These are phyloP conservation scores for Eucalyptus shirleyi DNA, from an alignment of 345 rosid species.

Conservation along the genomic window DNA sequence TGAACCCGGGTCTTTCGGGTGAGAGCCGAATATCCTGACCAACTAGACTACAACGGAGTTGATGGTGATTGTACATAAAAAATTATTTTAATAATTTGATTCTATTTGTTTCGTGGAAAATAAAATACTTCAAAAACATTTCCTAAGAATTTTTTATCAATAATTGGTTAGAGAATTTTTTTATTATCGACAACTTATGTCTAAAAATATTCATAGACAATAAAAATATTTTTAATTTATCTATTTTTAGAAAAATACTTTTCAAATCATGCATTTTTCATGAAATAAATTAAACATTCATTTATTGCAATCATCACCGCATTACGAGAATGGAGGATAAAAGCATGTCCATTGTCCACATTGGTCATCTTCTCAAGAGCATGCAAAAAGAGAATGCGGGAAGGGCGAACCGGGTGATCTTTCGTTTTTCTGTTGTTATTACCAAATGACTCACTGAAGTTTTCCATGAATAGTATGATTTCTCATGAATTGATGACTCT, in stretches of 20 bases:
- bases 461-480: background rate
- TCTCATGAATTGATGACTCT: background rate
- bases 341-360: background rate
- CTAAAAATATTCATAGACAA: too few species aligned
- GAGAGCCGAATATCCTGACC: conserved; percentile 78
- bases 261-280: too few species aligned
- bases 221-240: too few species aligned
- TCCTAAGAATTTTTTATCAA: background rate
- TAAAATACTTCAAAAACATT: background rate
- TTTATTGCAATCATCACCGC: rapidly evolving
- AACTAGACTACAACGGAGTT: conserved; percentile 68
- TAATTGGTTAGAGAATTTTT: too few species aligned
- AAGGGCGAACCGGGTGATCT: background rate
- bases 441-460: background rate
- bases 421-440: background rate
- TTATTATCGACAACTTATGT: too few species aligned
- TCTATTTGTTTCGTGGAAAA: rapidly evolving
- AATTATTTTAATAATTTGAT: too few species aligned
- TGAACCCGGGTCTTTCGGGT: conserved; percentile 78
- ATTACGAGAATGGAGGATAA: background rate
- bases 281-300: rapidly evolving
- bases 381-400: background rate
- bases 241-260: too few species aligned
- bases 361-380: background rate
- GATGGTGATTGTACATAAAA: rapidly evolving